Conservation (phyloP, 176 grass and related monocot genomes). For the Aechmea fasciata region DNA sequence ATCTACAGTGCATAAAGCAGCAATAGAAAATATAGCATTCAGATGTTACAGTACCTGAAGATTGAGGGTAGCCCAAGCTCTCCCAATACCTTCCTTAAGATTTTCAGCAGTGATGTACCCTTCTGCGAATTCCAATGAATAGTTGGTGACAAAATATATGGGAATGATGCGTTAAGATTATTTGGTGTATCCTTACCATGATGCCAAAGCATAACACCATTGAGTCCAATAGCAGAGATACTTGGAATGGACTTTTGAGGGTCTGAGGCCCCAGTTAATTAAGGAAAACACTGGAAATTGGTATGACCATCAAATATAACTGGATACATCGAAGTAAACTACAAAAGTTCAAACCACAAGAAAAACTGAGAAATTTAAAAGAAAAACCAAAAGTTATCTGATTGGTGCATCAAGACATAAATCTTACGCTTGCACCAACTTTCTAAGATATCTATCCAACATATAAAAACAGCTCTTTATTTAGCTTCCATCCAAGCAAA, state of each 20-base stretch:
- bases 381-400: not conserved
- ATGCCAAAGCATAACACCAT: conserved; percentile 82
- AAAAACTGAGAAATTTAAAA: too few species aligned
- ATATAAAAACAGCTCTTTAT: not conserved
- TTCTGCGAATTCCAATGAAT: conserved; percentile 37
- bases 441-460: not conserved
- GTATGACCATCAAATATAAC: conserved; percentile 8
- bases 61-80: conserved; percentile 60
- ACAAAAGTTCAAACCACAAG: not conserved
- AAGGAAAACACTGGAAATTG: conserved; percentile 36
- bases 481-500: too few species aligned
- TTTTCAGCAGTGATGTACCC: conserved; percentile 56
- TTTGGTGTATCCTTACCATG: conserved; percentile 50
- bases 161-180: not conserved
- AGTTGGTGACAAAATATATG: conserved; percentile 2
- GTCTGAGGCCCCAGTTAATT: conserved; percentile 46
- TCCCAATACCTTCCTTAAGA: conserved; percentile 69
- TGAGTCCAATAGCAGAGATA: conserved; percentile 78
- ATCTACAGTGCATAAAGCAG: not conserved
- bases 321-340: not conserved
- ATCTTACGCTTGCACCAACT: not conserved
- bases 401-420: not conserved
- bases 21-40: conserved; percentile 2
- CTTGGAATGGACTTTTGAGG: conserved; percentile 76
- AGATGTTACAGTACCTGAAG: conserved; percentile 42